Evolutionary conservation across 139 green algal genomes (phyloP).

Genomic region (Picochlorum sp.): DNA sequence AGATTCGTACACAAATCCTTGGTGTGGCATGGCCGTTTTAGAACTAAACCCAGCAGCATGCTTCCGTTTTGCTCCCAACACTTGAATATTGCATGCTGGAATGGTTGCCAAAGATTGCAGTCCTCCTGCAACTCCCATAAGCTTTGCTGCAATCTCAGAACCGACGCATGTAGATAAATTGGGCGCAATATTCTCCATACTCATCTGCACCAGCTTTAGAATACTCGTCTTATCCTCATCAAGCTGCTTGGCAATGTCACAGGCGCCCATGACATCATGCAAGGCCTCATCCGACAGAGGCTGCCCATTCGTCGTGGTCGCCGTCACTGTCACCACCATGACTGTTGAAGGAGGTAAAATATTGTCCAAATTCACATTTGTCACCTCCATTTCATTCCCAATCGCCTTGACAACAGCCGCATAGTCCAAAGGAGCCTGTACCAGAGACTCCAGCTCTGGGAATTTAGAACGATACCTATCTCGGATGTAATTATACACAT

Average conservation of each 20-base stretch:
- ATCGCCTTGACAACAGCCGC: constrained; percentile 71
- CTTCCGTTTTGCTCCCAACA: constrained; percentile 82
- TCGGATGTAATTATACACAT: constrained; percentile 78
- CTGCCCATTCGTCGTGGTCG: constrained; percentile 84
- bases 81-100: constrained; percentile 91
- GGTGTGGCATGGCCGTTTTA: constrained; percentile 56
- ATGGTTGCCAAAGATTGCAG: constrained; percentile 77
- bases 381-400: constrained; percentile 74
- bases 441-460: constrained; percentile 91
- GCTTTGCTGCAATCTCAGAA: constrained; percentile 78
- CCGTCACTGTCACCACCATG: constrained; percentile 95
- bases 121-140: constrained; percentile 90
- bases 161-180: constrained; percentile 86
- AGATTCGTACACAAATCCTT: constrained; percentile 65
- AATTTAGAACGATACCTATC: constrained; percentile 60
- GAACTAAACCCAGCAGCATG: constrained; percentile 74
- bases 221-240: constrained; percentile 78
- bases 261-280: constrained; percentile 54
- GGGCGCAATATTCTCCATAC: constrained; percentile 86
- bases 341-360: constrained; percentile 77
- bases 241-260: constrained; percentile 64
- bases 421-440: constrained; percentile 82
- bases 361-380: constrained; percentile 57
- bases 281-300: constrained; percentile 54
- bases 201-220: constrained; percentile 71